Conservation (phyloP, 2,329 filamentous ascomycete genomes). For the Colletotrichum sansevieriae region DNA sequence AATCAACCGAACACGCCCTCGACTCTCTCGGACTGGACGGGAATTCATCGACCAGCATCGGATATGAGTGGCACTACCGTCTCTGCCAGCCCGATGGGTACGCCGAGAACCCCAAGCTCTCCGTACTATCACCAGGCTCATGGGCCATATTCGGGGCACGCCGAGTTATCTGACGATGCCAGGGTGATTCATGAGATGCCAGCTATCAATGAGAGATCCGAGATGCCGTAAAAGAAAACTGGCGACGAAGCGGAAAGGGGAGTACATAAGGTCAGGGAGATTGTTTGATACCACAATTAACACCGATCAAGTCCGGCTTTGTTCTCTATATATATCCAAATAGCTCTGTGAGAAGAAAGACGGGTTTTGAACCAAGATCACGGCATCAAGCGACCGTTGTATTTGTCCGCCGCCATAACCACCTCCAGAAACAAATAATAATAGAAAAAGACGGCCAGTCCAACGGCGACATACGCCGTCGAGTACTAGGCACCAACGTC, state of each 20-base stretch:
- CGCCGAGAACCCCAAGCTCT: slow-evolving; percentile 15
- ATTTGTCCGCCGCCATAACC: too few species aligned
- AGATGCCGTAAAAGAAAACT: neutral
- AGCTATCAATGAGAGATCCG: slow-evolving; percentile 24
- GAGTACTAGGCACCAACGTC: too few species aligned
- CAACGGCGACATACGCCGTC: too few species aligned
- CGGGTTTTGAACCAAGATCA: neutral
- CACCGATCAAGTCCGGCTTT: neutral
- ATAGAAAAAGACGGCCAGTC: too few species aligned
- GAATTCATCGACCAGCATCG: neutral
- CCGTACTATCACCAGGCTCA: neutral
- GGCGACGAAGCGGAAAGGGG: neutral
- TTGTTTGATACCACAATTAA: neutral
- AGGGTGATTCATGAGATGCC: slow-evolving; percentile 34
- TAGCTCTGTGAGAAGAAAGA: neutral
- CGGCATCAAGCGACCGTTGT: too few species aligned
- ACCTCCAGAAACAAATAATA: too few species aligned
- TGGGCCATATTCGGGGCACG: neutral
- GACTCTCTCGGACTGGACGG: neutral
- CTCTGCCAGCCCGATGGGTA: slow-evolving; percentile 20
- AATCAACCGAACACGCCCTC: neutral
- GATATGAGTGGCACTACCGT: neutral
- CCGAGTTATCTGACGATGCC: slow-evolving; percentile 12
- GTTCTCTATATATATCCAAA: neutral
- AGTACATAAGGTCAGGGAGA: neutral